Base-by-base conservation (phyloP, 2,329 filamentous ascomycete species). In the Aaosphaeria arxii region DNA sequence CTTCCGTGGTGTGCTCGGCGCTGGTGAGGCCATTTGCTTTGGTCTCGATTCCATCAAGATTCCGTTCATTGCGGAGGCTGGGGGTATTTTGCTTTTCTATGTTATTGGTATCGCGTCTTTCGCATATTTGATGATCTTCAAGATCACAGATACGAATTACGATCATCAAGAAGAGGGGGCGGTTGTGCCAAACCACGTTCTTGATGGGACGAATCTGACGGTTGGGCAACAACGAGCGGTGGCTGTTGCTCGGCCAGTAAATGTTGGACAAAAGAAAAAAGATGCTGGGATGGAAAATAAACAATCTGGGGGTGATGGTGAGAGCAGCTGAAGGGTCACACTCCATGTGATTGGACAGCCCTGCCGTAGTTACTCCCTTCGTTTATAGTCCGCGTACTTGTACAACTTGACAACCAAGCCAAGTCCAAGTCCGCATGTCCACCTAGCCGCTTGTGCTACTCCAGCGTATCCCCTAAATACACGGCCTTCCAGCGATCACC, bases 61-160 rank as follows among this genome's bases (percentile, higher is more conserved):
- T 5, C 60, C 60, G 0, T 64, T 62, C 46, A 54, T 63, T 24
- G 60, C 57, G 3, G 60, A 66, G 47, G 53, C 61, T 7, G 62
- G 61, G 6, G 61, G 61, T n/a, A 55, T 64, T 11, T 43, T 66
- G 4, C 49, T 64, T 1, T 64, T 66, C 42, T 66, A 64, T 40
- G 48, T 59, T 9, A 49, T 64, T 28, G 62, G 60, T 2, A 57
- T 66, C 13, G 46, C 47, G 5, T 53, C 53, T 6, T 64, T 66
- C 36, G 62, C 60, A 38, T 64, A 66, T 40, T 49, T 66, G n/a
- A 59, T 57, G 1, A 47, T 63, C 7, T 60, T 55, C 31, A 53
- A 60, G 42, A 63, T 66, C 40, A 63, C 57, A 32, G 61, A 66
- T 41, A 66, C 62, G 13, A 63, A 66, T 17, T 66, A 66, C 43